Evolutionary conservation across 2,329 filamentous ascomycete genomes (phyloP).

Genomic region (Fusarium sp.): DNA sequence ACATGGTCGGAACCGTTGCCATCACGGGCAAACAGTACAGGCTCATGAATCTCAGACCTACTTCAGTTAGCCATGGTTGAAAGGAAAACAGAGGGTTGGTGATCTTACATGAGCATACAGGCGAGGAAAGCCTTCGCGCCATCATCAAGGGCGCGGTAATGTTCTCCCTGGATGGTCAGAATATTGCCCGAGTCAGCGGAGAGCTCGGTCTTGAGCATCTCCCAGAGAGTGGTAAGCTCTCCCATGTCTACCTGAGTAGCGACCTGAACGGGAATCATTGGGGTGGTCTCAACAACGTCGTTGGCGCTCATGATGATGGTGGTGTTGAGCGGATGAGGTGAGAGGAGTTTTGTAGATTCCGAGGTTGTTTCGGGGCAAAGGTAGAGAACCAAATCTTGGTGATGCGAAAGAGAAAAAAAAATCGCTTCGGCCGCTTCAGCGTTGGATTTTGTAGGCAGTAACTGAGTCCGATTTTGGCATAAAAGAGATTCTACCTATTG

Average conservation of each 20-base stretch:
- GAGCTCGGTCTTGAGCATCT: slow-evolving; percentile 17
- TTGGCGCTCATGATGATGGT: slow-evolving; percentile 8
- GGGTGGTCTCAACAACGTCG: not conserved
- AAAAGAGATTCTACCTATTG: not conserved
- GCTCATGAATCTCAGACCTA: slow-evolving; percentile 33
- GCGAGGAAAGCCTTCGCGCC: slow-evolving; percentile 38
- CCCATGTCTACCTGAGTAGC: slow-evolving; percentile 6
- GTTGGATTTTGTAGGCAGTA: slow-evolving; percentile 19
- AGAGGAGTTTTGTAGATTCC: not conserved
- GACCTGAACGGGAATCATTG: not conserved
- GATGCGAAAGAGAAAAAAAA: not conserved
- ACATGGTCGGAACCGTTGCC: slow-evolving; percentile 40
- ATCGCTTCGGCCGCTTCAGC: not conserved
- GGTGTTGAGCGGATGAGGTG: not conserved
- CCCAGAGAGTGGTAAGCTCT: slow-evolving; percentile 32
- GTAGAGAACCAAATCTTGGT: not conserved
- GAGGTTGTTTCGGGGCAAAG: not conserved
- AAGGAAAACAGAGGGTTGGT: not conserved
- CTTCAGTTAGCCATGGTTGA: slow-evolving; percentile 5
- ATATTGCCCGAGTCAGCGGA: slow-evolving; percentile 8
- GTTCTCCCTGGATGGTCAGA: slow-evolving; percentile 23
- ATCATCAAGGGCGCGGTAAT: slow-evolving; percentile 34
- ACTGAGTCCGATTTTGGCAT: not conserved
- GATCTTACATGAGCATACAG: slow-evolving; percentile 41
- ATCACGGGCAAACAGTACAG: slow-evolving; percentile 44